phyloP scores from a whole-genome alignment of 139 green algal genomes.

The Pseudopediastrum boryanum region DNA sequence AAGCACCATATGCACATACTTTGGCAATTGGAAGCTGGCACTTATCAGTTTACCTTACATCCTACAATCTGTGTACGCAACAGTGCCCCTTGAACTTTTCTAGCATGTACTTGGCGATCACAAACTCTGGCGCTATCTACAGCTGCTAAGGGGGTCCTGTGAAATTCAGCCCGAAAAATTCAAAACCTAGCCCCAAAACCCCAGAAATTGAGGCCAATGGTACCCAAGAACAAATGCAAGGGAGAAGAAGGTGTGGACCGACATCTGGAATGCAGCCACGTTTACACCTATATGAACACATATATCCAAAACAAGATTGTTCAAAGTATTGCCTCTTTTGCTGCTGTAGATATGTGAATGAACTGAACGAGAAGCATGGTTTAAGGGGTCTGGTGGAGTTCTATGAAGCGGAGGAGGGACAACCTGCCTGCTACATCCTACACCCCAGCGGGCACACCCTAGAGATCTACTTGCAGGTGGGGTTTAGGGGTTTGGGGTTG shows the following conservation, averaged over 20 bases:
- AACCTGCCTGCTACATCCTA: conserved; percentile 39
- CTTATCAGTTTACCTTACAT: background rate
- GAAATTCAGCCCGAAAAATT: background rate
- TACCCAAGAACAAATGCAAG: background rate
- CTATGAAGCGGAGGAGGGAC: conserved; percentile 24
- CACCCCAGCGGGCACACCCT: conserved; percentile 43
- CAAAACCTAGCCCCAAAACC: background rate
- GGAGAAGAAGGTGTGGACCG: background rate
- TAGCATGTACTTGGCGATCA: background rate
- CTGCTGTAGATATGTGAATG: conserved; percentile 29
- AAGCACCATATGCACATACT: too few species aligned
- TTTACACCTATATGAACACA: background rate
- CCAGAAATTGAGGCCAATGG: background rate
- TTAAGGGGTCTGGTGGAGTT: conserved; percentile 53
- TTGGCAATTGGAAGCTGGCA: background rate
- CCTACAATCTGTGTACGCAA: background rate
- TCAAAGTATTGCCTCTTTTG: background rate
- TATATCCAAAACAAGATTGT: background rate
- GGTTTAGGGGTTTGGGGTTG: background rate
- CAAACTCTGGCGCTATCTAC: background rate
- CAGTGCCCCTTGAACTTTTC: background rate
- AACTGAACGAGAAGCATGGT: conserved; percentile 40
- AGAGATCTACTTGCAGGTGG: conserved; percentile 57
- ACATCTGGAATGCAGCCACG: background rate
- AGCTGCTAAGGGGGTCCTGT: background rate